Evolutionary conservation across 257 asterid species (phyloP), one percentile per base, ranked within the genome.

Genomic region (Nicotiana paniculata): DNA sequence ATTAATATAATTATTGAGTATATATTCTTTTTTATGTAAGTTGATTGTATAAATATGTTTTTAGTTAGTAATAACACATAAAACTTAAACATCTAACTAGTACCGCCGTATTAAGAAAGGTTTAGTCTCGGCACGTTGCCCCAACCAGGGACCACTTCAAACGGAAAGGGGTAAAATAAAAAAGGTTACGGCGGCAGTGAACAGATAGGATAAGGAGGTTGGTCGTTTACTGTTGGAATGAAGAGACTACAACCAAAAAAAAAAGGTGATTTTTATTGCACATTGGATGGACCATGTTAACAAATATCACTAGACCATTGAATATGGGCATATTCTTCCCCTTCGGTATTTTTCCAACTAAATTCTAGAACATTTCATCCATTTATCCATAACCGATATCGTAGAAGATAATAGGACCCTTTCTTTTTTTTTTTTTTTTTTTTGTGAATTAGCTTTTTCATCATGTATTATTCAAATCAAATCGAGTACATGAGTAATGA

Each of bases 301-400:
- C 51, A 68, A 69, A 39, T 32, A 48, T 62, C 75, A 6, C 85
- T 63, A 43, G 21, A 59, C 83, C 85, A 79, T 85, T 84, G 76
- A 88, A 82, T 83, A 72, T 61, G 81, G 83, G 9, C 88, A 85
- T 83, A 81, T 83, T 81, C 77, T 53, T 78, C 82, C 87, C 87
- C 37, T 69, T 78, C 64, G 70, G 43, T 18, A 57, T 79, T 72
- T 21, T 54, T 43, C 82, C 81, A 65, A 32, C 58, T 43, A 55
- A 72, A 75, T 58, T 24, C 61, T 32, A 61, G n/a, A 58, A 79
- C 72, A 62, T 64, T 83, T 67, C 81, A 77, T 83, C 68, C 76
- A 59, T 67, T 43, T 16, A 79, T 78, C 54, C 78, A 37, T 24
- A 5, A 67, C 9, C 53, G 48, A 43, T 77, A 43, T 5, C 1